Evolutionary conservation across 306 rosid species (phyloP).

Genomic region (Senna tora): DNA sequence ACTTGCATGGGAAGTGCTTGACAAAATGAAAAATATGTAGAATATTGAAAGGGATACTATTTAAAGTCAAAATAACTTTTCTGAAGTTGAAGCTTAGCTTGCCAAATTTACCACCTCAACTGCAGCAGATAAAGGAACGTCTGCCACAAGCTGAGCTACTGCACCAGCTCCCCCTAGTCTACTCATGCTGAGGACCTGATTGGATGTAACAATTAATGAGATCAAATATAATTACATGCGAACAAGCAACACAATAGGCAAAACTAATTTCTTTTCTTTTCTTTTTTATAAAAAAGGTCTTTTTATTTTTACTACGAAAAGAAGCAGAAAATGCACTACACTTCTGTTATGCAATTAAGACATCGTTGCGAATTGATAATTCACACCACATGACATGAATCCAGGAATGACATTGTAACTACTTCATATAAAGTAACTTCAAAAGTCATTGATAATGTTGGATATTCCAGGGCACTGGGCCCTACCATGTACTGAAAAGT

Average conservation of each 20-base stretch:
- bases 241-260: neutral
- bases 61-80: neutral
- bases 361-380: conserved; percentile 25
- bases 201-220: conserved; percentile 20
- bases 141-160: conserved; percentile 97
- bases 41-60: conserved; percentile 7
- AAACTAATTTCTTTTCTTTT: neutral
- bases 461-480: neutral
- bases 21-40: neutral
- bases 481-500: neutral
- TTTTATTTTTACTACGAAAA: neutral
- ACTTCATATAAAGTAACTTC: conserved; percentile 14
- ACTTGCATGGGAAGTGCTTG: conserved; percentile 12
- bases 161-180: conserved; percentile 97
- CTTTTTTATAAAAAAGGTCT: neutral
- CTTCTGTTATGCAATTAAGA: conserved; percentile 30
- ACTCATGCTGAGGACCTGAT: conserved; percentile 96
- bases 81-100: neutral
- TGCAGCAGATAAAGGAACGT: conserved; percentile 81
- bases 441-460: conserved; percentile 31
- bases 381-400: conserved; percentile 34
- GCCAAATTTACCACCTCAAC: conserved; percentile 34
- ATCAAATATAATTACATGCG: conserved; percentile 30
- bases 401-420: conserved; percentile 43
- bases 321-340: neutral